phyloP scores from a whole-genome alignment of 164 flowering plant genomes.

The Warburgia ugandensis region DNA sequence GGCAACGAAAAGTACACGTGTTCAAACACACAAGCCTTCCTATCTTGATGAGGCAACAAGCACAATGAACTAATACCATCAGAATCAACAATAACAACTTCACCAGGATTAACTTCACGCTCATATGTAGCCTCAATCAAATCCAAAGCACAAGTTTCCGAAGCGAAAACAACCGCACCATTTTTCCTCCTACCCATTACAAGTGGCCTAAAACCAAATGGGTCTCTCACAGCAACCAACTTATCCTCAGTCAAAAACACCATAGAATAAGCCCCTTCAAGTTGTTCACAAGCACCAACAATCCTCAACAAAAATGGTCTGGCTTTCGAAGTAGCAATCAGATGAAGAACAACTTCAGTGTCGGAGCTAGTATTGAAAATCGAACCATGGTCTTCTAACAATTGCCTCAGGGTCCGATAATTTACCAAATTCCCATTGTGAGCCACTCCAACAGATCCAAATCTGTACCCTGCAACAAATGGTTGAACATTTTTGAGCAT shows the following conservation, averaged over 20 bases:
- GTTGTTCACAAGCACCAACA: constrained; percentile 75
- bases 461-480: constrained; percentile 78
- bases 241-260: constrained; percentile 82
- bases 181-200: constrained; percentile 89
- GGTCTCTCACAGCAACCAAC: constrained; percentile 87
- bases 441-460: constrained; percentile 86
- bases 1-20: constrained; percentile 85
- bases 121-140: constrained; percentile 82
- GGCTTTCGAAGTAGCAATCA: constrained; percentile 70
- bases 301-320: constrained; percentile 70
- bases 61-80: constrained; percentile 55
- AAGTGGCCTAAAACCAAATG: constrained; percentile 75
- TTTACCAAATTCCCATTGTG: constrained; percentile 92
- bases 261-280: constrained; percentile 85
- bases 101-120: constrained; percentile 85
- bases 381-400: constrained; percentile 74
- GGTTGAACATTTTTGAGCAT: constrained; percentile 94
- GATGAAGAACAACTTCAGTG: constrained; percentile 88
- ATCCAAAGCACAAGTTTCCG: constrained; percentile 87
- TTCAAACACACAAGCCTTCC: constrained; percentile 77
- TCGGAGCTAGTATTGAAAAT: constrained; percentile 84
- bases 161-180: constrained; percentile 88
- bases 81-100: constrained; percentile 69
- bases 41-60: constrained; percentile 48
- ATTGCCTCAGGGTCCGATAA: constrained; percentile 45